These are phyloP conservation scores for Straminergon stramineum DNA, from an alignment of 225 moss, liverwort and hornwort genomes.

Conservation along the genomic window DNA sequence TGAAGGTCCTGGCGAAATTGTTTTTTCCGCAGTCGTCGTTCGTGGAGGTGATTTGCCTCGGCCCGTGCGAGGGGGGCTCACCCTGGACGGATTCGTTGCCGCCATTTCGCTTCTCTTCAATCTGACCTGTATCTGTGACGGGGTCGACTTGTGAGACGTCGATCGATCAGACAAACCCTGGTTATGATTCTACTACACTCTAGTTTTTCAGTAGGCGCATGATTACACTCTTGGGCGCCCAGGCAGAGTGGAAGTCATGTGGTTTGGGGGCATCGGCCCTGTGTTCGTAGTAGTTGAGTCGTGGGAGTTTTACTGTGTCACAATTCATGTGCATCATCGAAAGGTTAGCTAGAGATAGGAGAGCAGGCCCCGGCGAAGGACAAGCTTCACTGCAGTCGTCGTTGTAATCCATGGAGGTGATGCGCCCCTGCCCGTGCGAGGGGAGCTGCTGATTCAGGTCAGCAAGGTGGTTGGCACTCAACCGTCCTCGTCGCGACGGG, in stretches of 20 bases:
- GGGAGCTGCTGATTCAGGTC: neutral
- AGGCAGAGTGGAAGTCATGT: neutral
- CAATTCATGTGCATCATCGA: neutral
- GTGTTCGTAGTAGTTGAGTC: neutral
- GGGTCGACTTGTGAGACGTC: neutral
- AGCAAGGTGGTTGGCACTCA: neutral
- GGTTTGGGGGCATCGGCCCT: neutral
- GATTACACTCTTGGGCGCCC: neutral
- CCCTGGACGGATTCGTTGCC: neutral
- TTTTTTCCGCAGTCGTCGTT: neutral
- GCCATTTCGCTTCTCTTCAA: neutral
- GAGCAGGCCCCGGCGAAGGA: neutral
- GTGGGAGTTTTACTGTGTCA: neutral
- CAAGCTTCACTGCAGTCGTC: neutral
- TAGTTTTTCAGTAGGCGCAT: neutral
- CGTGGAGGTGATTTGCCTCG: neutral
- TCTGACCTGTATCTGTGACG: neutral
- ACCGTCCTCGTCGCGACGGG: neutral
- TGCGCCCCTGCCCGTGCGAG: neutral
- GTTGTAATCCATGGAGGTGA: neutral
- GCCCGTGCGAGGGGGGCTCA: neutral
- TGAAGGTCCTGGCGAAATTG: neutral
- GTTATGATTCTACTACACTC: neutral
- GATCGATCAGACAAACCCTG: neutral
- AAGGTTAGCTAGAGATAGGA: neutral